Conservation (phyloP, 768 basidiomycete genomes). For the Tulasnella sp. region DNA sequence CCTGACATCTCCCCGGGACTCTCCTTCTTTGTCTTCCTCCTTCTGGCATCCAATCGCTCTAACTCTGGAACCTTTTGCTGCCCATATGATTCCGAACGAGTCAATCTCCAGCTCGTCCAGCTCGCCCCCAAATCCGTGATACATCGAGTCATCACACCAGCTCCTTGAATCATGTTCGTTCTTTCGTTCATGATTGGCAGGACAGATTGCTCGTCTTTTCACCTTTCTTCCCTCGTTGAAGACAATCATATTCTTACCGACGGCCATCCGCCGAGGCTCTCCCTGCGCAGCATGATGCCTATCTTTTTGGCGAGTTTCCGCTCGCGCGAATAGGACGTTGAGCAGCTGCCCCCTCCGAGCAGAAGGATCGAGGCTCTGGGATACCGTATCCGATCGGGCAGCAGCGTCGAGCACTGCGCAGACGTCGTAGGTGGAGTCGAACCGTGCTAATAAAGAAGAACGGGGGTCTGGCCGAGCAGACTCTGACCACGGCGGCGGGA, state of each 20-base stretch:
- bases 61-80: background rate
- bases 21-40: background rate
- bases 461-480: too few relatives aligned
- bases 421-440: too few relatives aligned
- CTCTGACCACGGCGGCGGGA: too few relatives aligned
- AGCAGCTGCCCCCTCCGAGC: background rate
- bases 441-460: too few relatives aligned
- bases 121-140: too few relatives aligned
- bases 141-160: too few relatives aligned
- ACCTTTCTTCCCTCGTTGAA: background rate
- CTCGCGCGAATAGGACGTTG: background rate
- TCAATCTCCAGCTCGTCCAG: too few relatives aligned
- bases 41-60: background rate
- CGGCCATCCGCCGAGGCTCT: background rate
- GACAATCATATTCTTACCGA: background rate
- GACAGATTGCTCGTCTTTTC: background rate
- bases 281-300: background rate
- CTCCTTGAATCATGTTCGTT: too few relatives aligned
- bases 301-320: background rate
- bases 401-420: background rate
- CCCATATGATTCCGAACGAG: too few relatives aligned
- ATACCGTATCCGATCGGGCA: background rate
- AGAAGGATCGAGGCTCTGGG: background rate
- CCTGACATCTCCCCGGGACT: background rate
- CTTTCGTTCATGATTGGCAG: background rate